A percentile compares a stretch with the other conserved stretches of the same genome.
phyloP scores from a whole-genome alignment of 352 stramenopile genomes.

The Elongisporangium senticosum region DNA sequence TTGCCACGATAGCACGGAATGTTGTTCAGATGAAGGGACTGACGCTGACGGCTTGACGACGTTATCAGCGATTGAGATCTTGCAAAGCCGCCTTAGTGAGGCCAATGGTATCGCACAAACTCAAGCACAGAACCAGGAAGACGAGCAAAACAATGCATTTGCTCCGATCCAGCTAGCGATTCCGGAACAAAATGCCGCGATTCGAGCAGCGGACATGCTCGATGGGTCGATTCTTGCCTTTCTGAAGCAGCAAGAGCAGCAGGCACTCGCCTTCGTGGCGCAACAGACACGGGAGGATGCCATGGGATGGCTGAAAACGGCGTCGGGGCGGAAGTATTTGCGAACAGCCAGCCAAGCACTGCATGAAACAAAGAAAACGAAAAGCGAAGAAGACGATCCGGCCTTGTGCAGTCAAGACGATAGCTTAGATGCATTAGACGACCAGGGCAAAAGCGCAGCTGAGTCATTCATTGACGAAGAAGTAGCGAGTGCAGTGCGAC shows the following conservation, averaged over 20 bases:
- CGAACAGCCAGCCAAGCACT: not conserved
- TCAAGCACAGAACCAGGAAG: not conserved
- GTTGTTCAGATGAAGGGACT: not conserved
- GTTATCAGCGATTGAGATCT: not conserved
- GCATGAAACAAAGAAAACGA: not conserved
- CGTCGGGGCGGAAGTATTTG: slow-evolving; percentile 44
- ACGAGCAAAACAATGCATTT: not conserved
- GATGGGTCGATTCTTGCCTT: slow-evolving; percentile 28
- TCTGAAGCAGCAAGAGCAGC: slow-evolving; percentile 50
- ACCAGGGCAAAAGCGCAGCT: slow-evolving; percentile 13
- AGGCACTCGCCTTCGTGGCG: slow-evolving; percentile 61
- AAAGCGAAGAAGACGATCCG: not conserved
- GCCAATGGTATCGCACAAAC: not conserved
- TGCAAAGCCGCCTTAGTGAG: not conserved
- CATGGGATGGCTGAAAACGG: slow-evolving; percentile 70
- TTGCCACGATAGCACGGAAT: not conserved
- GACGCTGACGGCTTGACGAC: not conserved
- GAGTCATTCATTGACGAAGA: slow-evolving; percentile 78
- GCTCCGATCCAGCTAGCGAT: not conserved
- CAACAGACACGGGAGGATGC: slow-evolving; percentile 60
- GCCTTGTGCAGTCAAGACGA: not conserved
- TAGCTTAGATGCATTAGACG: not conserved
- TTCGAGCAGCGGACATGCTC: slow-evolving; percentile 7
- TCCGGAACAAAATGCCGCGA: not conserved
- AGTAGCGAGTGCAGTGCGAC: slow-evolving; percentile 51